Evolutionary conservation across 176 grass and related monocot species (phyloP).

Genomic region (Juncus effusus): DNA sequence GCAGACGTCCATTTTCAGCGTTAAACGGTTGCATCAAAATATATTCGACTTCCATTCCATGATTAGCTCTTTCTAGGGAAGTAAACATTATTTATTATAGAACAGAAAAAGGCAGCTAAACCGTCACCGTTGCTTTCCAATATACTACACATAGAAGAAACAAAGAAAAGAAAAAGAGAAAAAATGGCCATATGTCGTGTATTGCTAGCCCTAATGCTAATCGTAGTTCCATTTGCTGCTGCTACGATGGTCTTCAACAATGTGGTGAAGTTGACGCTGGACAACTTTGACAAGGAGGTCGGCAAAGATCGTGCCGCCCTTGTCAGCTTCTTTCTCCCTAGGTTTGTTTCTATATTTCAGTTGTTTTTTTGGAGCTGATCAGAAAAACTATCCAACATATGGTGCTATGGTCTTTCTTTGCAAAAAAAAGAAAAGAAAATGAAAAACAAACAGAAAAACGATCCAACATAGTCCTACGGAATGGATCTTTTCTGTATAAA

Average conservation of each 20-base stretch:
- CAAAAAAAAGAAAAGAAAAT: too few species aligned
- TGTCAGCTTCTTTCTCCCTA: slow-evolving; percentile 81
- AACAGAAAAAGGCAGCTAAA: too few species aligned
- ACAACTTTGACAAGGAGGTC: slow-evolving; percentile 91
- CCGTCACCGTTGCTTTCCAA: too few species aligned
- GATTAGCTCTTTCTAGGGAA: too few species aligned
- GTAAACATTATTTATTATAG: too few species aligned
- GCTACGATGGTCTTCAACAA: slow-evolving; percentile 41
- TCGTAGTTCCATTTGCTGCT: slow-evolving; percentile 24
- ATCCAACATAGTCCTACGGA: not conserved
- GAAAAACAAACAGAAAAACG: too few species aligned
- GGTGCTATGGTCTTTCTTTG: not conserved
- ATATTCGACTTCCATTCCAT: too few species aligned
- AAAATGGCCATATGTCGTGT: not conserved
- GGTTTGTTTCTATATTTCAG: slow-evolving; percentile 23
- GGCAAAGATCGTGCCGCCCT: slow-evolving; percentile 82
- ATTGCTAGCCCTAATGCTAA: not conserved
- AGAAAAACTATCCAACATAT: not conserved
- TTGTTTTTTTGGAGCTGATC: not conserved
- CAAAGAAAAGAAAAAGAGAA: not conserved
- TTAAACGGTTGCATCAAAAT: too few species aligned
- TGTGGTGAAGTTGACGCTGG: slow-evolving; percentile 65
- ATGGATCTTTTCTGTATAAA: too few species aligned
- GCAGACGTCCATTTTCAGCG: too few species aligned
- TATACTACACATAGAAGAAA: not conserved